Evolutionary conservation across 2,329 filamentous ascomycete genomes (phyloP).

Genomic region (Penicillium expansum): DNA sequence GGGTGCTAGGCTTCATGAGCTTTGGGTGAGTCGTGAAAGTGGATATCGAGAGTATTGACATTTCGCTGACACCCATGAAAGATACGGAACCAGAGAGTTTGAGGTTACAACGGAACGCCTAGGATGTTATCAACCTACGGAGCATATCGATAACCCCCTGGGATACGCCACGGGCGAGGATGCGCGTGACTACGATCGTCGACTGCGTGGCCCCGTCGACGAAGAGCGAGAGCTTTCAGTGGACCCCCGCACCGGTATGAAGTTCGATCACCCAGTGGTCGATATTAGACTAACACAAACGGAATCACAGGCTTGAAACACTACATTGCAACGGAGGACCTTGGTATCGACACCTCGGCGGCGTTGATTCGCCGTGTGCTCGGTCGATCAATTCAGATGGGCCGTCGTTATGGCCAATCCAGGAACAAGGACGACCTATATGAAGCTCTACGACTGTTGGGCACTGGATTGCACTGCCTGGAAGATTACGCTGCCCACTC

Average conservation of each 20-base stretch:
- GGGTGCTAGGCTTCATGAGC: slow-evolving; percentile 84
- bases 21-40: slow-evolving; percentile 61
- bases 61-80: slow-evolving; percentile 7
- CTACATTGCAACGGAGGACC: slow-evolving; percentile 84
- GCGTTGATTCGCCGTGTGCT: slow-evolving; percentile 73
- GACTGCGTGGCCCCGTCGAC: slow-evolving; percentile 78
- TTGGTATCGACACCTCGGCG: slow-evolving; percentile 78
- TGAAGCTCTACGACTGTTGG: slow-evolving; percentile 80
- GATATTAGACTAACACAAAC: background rate
- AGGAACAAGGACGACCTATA: slow-evolving; percentile 74
- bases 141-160: slow-evolving; percentile 77
- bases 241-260: slow-evolving; percentile 65
- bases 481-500: slow-evolving; percentile 93
- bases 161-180: slow-evolving; percentile 88
- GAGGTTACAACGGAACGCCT: slow-evolving; percentile 77
- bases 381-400: slow-evolving; percentile 71
- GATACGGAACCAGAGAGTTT: slow-evolving; percentile 72
- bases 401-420: slow-evolving; percentile 65
- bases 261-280: background rate
- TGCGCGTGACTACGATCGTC: slow-evolving; percentile 74
- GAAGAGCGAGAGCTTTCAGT: slow-evolving; percentile 75
- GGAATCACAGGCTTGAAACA: slow-evolving; percentile 67
- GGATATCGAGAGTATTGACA: background rate
- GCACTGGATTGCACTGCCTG: slow-evolving; percentile 84
- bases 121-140: slow-evolving; percentile 76